Conservation (phyloP, 495 filamentous ascomycete species). For the Astrothelium macrocarpum region DNA sequence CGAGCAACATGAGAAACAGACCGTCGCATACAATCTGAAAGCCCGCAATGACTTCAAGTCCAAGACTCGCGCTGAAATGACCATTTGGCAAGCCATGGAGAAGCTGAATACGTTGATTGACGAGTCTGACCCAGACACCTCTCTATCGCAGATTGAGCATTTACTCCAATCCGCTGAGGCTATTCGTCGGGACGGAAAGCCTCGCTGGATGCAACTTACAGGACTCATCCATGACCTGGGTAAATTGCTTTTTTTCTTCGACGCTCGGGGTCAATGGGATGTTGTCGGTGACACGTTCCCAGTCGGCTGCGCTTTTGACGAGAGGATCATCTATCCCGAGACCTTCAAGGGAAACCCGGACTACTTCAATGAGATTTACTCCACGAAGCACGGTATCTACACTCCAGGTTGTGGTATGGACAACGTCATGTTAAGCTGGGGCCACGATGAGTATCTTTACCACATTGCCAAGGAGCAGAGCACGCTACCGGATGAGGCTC, state of each 20-base stretch:
- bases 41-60: slow-evolving; percentile 61
- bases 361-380: slow-evolving; percentile 52
- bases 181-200: slow-evolving; percentile 79
- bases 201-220: slow-evolving; percentile 83
- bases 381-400: slow-evolving; percentile 70
- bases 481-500: slow-evolving; percentile 63
- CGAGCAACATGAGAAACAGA: slow-evolving; percentile 78
- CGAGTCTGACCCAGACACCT: slow-evolving; percentile 80
- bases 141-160: slow-evolving; percentile 79
- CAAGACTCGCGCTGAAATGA: slow-evolving; percentile 62
- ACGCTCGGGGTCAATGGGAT: slow-evolving; percentile 79
- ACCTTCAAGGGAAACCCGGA: slow-evolving; percentile 68
- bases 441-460: slow-evolving; percentile 87
- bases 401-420: slow-evolving; percentile 64
- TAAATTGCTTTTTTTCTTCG: slow-evolving; percentile 79
- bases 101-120: slow-evolving; percentile 83
- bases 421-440: slow-evolving; percentile 83
- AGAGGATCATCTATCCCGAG: slow-evolving; percentile 66
- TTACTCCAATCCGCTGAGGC: slow-evolving; percentile 79
- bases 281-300: slow-evolving; percentile 89
- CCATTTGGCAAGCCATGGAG: slow-evolving; percentile 82
- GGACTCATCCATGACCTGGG: slow-evolving; percentile 87
- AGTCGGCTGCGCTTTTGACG: slow-evolving; percentile 74
- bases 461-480: slow-evolving; percentile 71
- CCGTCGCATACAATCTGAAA: slow-evolving; percentile 72